Base-by-base conservation (phyloP, 768 basidiomycete genomes). In the Termitomyces heimii region DNA sequence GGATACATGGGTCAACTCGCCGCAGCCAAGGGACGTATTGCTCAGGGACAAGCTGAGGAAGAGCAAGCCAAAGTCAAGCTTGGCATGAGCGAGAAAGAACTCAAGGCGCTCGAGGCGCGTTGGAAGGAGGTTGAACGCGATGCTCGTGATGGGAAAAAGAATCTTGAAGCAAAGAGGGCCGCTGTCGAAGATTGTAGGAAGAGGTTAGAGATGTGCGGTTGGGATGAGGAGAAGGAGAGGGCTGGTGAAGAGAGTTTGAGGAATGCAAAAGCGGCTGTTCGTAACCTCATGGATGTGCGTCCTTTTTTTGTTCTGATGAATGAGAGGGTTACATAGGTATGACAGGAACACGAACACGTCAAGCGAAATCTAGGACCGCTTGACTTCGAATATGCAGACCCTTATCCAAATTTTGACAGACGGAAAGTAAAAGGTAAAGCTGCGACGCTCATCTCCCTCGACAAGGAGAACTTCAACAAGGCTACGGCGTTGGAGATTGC, bases 1-100 rank as follows among this genome's bases (percentile, higher is more conserved):
- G 97, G 97, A 0, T 98, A 98, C 70, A 88, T 98, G 85, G 97
- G 94, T 20, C 95, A 98, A 69, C 82, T 99, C 42, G 90, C 94
- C 0, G 86, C 92, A 14, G 91, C 94, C 0, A 85, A 85, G 63
- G 82, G 82, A 2, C 83, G 84, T 3, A 72, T 88, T 0, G 85
- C 93, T 0, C 88, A 91, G 53, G 88, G 86, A 0, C 76, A 81
- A 8, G 87, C 94, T 0, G 94, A 94, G 63, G 91, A 92, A 62
- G 88, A 95, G 65, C 92, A 95, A 66, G 82, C 78, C 53, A 85
- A 84, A 45, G 77, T 87, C 44, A 86, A 88, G 68, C 81, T 97
- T 39, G 81, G 73, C 2, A 86, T 94, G 79, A 78, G 79, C 29
- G 82, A 92, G 71, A 86, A 84, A 62, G 96, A 97, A 68, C 68